Percentiles rank a stretch among this genome's conserved stretches.
Evolutionary conservation across 169 alveolate genomes (phyloP).

Genomic region (Eimeria maxima): DNA sequence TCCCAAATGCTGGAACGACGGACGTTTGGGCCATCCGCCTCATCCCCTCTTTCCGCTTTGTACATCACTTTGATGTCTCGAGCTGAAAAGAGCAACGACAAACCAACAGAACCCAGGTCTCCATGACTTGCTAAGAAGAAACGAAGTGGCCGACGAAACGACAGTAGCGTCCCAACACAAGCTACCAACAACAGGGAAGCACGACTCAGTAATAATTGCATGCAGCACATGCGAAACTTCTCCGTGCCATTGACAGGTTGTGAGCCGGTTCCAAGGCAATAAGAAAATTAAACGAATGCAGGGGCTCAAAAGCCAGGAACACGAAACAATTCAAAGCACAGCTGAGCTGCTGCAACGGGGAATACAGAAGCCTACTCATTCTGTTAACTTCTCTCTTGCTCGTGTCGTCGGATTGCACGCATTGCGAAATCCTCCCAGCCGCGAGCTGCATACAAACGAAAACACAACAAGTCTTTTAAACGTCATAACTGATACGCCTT

Average conservation of each 20-base stretch:
- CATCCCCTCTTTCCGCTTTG: neutral
- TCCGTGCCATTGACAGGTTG: too few relatives aligned
- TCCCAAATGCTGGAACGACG: neutral
- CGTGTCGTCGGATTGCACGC: neutral
- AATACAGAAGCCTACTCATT: neutral
- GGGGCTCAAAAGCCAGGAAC: neutral
- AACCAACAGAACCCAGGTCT: neutral
- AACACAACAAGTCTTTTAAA: neutral
- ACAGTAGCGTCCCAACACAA: neutral
- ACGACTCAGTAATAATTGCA: too few relatives aligned
- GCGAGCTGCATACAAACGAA: neutral
- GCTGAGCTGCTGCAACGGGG: too few relatives aligned
- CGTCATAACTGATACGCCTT: too few relatives aligned
- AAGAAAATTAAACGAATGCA: too few relatives aligned
- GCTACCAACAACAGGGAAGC: neutral
- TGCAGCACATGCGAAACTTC: too few relatives aligned
- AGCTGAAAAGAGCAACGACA: neutral
- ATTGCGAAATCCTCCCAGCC: neutral
- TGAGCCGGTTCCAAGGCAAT: too few relatives aligned
- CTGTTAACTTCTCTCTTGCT: neutral
- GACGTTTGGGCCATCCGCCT: neutral
- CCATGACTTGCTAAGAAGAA: neutral
- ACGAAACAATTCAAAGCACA: too few relatives aligned
- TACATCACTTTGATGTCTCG: conserved; percentile 8
- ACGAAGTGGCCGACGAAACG: neutral